Percentiles rank a stretch among this genome's conserved stretches.
Evolutionary conservation across 306 rosid species (phyloP).

Genomic region (Lagenaria siceraria): DNA sequence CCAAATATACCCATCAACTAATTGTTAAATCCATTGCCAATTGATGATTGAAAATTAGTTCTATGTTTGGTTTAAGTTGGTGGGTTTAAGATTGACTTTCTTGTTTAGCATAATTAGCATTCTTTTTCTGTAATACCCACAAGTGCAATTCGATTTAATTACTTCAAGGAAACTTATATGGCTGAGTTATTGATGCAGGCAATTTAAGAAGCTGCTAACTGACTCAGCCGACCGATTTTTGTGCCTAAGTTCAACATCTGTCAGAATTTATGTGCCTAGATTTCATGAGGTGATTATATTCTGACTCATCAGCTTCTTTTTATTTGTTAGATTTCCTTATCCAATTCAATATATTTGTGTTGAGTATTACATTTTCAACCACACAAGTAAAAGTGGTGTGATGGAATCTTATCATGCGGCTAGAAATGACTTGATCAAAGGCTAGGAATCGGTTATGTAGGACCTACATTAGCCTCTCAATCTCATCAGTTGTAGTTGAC

Average conservation of each 20-base stretch:
- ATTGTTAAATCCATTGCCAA: neutral
- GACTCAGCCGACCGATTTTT: neutral
- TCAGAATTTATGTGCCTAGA: conserved; percentile 8
- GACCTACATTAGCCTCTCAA: conserved; percentile 1
- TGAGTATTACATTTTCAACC: neutral
- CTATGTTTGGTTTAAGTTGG: neutral
- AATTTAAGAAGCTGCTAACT: neutral
- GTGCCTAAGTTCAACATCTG: neutral
- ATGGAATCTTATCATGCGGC: neutral
- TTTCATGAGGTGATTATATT: conserved; percentile 5
- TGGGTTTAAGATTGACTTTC: neutral
- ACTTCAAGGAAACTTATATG: neutral
- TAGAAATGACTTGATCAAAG: neutral
- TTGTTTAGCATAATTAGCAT: neutral
- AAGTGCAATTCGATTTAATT: neutral
- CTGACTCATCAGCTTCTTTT: neutral
- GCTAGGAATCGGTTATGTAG: conserved; percentile 2
- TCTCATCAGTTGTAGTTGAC: conserved; percentile 7
- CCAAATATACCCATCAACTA: neutral
- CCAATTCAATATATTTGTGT: neutral
- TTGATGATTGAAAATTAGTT: neutral
- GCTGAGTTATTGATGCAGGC: neutral
- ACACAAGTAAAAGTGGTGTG: neutral
- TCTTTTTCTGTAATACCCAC: neutral
- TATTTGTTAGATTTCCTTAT: neutral